Evolutionary conservation across 2,329 filamentous ascomycete species (phyloP).

Genomic region (Nemania abortiva): DNA sequence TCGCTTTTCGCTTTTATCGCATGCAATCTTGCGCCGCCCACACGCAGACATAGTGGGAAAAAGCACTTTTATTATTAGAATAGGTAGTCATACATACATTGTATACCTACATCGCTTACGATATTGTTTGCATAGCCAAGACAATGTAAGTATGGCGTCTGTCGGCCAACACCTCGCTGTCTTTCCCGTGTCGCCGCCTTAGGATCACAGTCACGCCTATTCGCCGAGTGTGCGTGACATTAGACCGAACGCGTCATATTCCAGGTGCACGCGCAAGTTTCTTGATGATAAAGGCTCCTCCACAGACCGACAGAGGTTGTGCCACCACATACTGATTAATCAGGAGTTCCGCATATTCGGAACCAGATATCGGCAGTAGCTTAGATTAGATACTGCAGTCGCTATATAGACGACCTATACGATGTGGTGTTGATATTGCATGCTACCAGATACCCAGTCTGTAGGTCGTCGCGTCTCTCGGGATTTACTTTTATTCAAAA

Average conservation of each 20-base stretch:
- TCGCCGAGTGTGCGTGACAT: slow-evolving; percentile 24
- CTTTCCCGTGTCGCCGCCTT: slow-evolving; percentile 8
- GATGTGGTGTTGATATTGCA: slow-evolving; percentile 4
- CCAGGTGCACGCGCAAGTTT: slow-evolving; percentile 2
- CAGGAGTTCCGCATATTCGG: slow-evolving; percentile 37
- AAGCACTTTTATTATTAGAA: slow-evolving; percentile 32
- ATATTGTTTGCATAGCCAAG: slow-evolving; percentile 15
- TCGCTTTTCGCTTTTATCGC: slow-evolving; percentile 3
- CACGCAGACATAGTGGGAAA: slow-evolving; percentile 17
- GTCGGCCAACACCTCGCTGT: slow-evolving; percentile 2
- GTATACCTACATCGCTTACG: slow-evolving; percentile 1
- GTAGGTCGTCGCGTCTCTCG: slow-evolving; percentile 22
- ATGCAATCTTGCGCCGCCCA: slow-evolving; percentile 15
- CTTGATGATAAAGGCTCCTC: slow-evolving; percentile 10
- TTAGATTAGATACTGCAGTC: slow-evolving; percentile 16
- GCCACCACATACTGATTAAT: slow-evolving; percentile 32
- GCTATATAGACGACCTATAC: neutral
- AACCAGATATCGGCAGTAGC: slow-evolving; percentile 23
- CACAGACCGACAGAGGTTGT: slow-evolving; percentile 20
- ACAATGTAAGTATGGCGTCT: neutral
- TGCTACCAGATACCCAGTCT: slow-evolving; percentile 18
- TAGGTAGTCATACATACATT: slow-evolving; percentile 9
- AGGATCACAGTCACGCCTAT: slow-evolving; percentile 20
- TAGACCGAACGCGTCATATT: slow-evolving; percentile 29
- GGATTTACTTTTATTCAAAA: neutral